A percentile compares a stretch with the other conserved stretches of the same genome.
These are phyloP conservation scores for Stachybotrys elegans DNA, from an alignment of 2,329 filamentous ascomycete genomes.

Conservation along the genomic window DNA sequence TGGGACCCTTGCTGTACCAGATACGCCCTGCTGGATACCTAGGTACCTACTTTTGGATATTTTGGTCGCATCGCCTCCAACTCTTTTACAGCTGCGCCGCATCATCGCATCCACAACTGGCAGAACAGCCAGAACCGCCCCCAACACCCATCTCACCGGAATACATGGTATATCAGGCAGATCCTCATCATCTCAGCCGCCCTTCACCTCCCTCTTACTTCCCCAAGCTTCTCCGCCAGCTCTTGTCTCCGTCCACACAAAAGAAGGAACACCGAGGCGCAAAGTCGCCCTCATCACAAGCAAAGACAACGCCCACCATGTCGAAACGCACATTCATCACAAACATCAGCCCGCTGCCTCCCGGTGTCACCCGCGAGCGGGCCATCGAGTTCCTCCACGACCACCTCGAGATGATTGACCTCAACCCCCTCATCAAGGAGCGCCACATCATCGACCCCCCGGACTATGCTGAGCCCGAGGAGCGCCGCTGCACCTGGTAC, in stretches of 20 bases:
- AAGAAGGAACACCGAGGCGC: too few relatives aligned
- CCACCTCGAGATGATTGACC: conserved; percentile 78
- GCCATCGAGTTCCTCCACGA: conserved; percentile 72
- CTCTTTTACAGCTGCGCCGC: too few relatives aligned
- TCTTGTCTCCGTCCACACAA: too few relatives aligned
- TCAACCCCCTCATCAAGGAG: conserved; percentile 77
- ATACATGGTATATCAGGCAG: too few relatives aligned
- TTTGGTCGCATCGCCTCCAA: too few relatives aligned
- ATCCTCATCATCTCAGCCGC: too few relatives aligned
- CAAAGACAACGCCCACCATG: conserved; percentile 41
- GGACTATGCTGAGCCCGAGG: conserved; percentile 60
- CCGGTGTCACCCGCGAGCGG: conserved; percentile 60
- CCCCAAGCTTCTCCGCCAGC: not conserved
- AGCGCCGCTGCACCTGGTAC: conserved; percentile 73
- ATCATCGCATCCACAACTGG: too few relatives aligned
- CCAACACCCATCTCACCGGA: not conserved
- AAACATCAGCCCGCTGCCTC: conserved; percentile 71
- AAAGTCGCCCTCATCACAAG: conserved; percentile 3
- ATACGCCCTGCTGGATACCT: too few relatives aligned
- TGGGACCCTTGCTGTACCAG: too few relatives aligned
- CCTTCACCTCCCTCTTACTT: not conserved
- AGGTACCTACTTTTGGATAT: too few relatives aligned
- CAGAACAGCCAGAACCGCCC: not conserved
- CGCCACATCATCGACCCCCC: conserved; percentile 65
- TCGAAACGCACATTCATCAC: conserved; percentile 69